Evolutionary conservation across 2,329 filamentous ascomycete species (phyloP), one percentile per base, ranked within the genome.

Genomic region (Penicillium brasilianum): DNA sequence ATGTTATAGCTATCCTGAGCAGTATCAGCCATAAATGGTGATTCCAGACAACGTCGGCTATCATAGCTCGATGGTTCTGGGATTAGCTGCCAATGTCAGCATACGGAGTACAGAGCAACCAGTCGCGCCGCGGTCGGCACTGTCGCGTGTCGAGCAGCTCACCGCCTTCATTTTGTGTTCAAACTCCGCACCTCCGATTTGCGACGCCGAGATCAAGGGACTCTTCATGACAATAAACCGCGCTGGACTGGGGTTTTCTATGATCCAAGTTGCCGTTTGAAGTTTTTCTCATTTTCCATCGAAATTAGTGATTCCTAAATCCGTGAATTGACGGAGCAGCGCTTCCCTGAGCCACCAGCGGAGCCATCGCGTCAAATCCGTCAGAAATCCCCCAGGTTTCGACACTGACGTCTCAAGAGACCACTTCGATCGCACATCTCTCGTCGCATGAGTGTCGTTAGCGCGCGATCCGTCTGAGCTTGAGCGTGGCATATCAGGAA

Each of bases 111-210:
- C n/a, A n/a, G n/a, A n/a, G n/a, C n/a, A n/a, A n/a, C n/a, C n/a
- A n/a, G 34, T 53, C 50, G 34, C 50, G 20, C 13, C 11, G 48
- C 28, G 16, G 30, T 41, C 22, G 36, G 22, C 4, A 9, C 9
- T 22, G 30, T 56, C 53, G 53, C 53, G 53, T 56, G 53, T 46
- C 20, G 43, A 48, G 3, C 41, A 37, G 6, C 44, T 62, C 51
- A 62, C 60, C 60, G 60, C 60, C 60, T 59, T 53, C 48, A 34
- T 4, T 36, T 60, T 60, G 28, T 52, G 52, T 55, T 55, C 48
- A 46, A 56, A 60, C 58, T 56, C 53, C 58, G 20, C 30, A 30
- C 37, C 53, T 49, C 32, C 58, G 46, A 51, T 52, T 37, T 30
- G 46, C 53, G 39, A 54, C 48, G n/a, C 43, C 39, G 32, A 58